Percentiles rank a stretch among this genome's conserved stretches.
These are phyloP conservation scores for Phytophthora fragariae DNA, from an alignment of 352 stramenopile species.

Conservation along the genomic window DNA sequence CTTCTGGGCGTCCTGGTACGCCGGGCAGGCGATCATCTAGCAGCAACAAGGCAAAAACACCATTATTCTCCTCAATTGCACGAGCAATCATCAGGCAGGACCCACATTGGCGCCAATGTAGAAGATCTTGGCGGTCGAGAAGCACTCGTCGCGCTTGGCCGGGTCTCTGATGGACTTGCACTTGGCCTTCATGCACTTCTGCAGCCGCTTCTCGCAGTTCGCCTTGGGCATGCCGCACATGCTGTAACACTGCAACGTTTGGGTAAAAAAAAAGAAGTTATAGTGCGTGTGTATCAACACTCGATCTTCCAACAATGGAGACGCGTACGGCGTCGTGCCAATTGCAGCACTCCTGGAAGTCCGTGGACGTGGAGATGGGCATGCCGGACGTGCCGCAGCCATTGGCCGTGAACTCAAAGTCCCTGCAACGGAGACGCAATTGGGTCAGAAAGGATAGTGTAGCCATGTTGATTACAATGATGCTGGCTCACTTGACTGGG, in stretches of 20 bases:
- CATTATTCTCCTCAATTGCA: not conserved
- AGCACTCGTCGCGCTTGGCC: constrained; percentile 52
- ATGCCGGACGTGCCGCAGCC: constrained; percentile 74
- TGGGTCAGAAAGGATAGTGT: constrained; percentile 5
- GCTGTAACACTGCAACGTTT: constrained; percentile 70
- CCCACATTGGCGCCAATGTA: constrained; percentile 62
- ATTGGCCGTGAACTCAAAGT: constrained; percentile 81
- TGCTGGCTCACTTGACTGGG: constrained; percentile 31
- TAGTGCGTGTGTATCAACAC: not conserved
- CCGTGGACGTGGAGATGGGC: constrained; percentile 49
- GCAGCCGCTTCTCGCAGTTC: constrained; percentile 71
- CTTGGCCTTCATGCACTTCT: constrained; percentile 77
- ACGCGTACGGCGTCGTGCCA: constrained; percentile 78
- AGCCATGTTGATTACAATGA: constrained; percentile 3
- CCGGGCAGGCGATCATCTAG: constrained; percentile 73
- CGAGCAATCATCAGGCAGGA: not conserved
- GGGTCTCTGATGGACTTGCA: constrained; percentile 43
- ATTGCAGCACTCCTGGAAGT: constrained; percentile 83
- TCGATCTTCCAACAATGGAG: not conserved
- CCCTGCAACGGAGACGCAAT: constrained; percentile 34
- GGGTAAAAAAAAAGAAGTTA: not conserved
- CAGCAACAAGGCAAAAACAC: not conserved
- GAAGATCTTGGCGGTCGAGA: constrained; percentile 73
- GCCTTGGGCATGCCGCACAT: constrained; percentile 79
- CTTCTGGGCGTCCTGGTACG: constrained; percentile 70